Evolutionary conservation across 2,329 filamentous ascomycete genomes (phyloP).

Genomic region (Fusarium concolor): DNA sequence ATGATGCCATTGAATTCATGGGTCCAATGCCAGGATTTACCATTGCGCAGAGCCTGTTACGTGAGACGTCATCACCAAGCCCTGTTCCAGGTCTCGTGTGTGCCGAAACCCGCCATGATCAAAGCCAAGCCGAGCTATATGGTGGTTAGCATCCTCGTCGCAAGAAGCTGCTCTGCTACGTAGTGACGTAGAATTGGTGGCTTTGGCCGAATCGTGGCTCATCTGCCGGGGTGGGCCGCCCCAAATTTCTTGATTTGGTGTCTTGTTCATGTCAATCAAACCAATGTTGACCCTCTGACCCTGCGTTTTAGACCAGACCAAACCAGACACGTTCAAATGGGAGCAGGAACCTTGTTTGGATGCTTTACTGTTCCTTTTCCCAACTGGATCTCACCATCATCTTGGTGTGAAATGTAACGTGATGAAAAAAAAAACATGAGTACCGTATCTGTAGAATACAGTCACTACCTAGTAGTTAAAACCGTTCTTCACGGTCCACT

Average conservation of each 20-base stretch:
- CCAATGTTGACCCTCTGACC: constrained; percentile 5
- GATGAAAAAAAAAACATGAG: background rate
- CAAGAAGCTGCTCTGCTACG: constrained; percentile 29
- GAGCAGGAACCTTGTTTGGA: constrained; percentile 25
- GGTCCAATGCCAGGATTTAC: constrained; percentile 23
- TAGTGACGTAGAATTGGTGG: constrained; percentile 43
- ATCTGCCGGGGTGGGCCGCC: constrained; percentile 31
- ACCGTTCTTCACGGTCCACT: background rate
- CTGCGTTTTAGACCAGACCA: constrained; percentile 20
- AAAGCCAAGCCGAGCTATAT: constrained; percentile 29
- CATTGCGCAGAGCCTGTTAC: constrained; percentile 34
- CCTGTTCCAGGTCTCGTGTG: constrained; percentile 24
- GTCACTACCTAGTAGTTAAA: constrained; percentile 8
- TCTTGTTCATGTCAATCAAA: constrained; percentile 14
- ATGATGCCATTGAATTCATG: constrained; percentile 7
- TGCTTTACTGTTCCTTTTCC: constrained; percentile 15
- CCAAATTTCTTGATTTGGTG: constrained; percentile 40
- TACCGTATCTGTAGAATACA: background rate
- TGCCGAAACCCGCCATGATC: constrained; percentile 33
- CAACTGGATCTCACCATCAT: constrained; percentile 33
- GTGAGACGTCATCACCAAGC: constrained; percentile 44
- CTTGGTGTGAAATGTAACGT: constrained; percentile 32
- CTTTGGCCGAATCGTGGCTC: constrained; percentile 44
- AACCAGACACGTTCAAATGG: background rate
- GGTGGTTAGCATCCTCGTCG: constrained; percentile 27